Percentiles rank a stretch among this genome's conserved stretches.
Evolutionary conservation across 108 stramenopile species (phyloP).

Genomic region (Aurantiochytrium sp.): DNA sequence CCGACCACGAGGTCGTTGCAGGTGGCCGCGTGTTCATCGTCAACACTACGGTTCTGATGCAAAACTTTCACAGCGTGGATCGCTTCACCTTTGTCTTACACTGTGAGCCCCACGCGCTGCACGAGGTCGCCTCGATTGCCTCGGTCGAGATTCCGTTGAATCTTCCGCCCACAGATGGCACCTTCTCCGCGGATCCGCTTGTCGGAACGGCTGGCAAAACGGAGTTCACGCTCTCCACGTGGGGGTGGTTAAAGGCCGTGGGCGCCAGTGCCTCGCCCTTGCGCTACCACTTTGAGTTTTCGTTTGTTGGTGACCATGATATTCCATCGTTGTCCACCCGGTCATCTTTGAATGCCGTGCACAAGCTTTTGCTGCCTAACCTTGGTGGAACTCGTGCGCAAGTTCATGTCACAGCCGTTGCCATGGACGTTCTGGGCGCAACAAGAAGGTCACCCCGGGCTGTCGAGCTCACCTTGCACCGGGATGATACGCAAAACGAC

Average conservation of each 20-base stretch:
- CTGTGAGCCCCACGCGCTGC: background rate
- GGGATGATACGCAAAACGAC: too few species aligned
- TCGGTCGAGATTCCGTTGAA: background rate
- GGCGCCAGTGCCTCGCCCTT: background rate
- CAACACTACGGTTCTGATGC: background rate
- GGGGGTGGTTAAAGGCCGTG: background rate
- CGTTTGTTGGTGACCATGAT: background rate
- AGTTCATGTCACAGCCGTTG: background rate
- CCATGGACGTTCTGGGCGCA: background rate
- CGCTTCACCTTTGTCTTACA: background rate
- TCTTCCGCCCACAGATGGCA: background rate
- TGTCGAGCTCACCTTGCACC: too few species aligned
- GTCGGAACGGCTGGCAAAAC: background rate
- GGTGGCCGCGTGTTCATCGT: background rate
- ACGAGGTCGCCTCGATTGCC: background rate
- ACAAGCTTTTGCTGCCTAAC: background rate
- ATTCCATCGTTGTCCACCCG: background rate
- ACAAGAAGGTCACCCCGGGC: too few species aligned
- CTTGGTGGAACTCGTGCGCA: background rate
- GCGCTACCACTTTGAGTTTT: background rate
- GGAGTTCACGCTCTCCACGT: background rate
- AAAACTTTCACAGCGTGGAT: background rate
- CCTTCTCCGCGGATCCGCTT: background rate
- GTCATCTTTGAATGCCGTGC: background rate
- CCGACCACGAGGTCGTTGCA: background rate